Percentiles rank a stretch among this genome's conserved stretches.
phyloP scores from a whole-genome alignment of 2,329 filamentous ascomycete species.

The Thielaviopsis populi region DNA sequence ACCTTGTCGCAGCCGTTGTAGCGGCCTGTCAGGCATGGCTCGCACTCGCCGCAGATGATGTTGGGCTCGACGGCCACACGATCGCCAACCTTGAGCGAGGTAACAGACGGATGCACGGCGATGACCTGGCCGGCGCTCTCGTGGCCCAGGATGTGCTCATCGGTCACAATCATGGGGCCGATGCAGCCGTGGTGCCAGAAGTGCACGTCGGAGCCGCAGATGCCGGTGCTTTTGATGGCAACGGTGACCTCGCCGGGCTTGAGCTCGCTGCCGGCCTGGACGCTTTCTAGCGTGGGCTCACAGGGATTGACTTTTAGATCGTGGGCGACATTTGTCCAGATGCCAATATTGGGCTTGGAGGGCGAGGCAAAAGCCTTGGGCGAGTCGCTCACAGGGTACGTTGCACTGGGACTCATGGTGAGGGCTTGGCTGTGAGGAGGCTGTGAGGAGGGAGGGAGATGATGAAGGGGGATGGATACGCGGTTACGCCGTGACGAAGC shows the following conservation, averaged over 20 bases:
- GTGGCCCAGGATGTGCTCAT: conserved; percentile 84
- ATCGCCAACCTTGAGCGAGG: conserved; percentile 64
- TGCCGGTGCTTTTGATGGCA: conserved; percentile 84
- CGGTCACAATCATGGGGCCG: conserved; percentile 84
- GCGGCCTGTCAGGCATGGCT: conserved; percentile 77
- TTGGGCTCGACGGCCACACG: conserved; percentile 90
- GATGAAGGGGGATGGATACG: background rate
- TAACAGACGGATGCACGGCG: conserved; percentile 69
- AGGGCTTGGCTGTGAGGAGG: background rate
- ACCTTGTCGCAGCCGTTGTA: conserved; percentile 91
- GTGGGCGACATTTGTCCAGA: conserved; percentile 87
- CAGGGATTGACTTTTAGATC: conserved; percentile 79
- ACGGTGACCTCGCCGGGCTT: conserved; percentile 74
- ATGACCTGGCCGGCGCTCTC: conserved; percentile 79
- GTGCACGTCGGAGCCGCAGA: conserved; percentile 94
- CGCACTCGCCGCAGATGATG: conserved; percentile 79
- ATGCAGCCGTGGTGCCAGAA: conserved; percentile 96
- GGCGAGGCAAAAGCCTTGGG: background rate
- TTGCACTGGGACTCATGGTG: conserved; percentile 25
- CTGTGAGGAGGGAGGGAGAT: background rate
- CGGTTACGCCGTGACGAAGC: background rate
- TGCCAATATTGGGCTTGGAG: conserved; percentile 77
- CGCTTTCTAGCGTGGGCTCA: conserved; percentile 58
- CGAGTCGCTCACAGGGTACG: conserved; percentile 16
- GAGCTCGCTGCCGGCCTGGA: conserved; percentile 51